Base-by-base conservation (phyloP, 345 rosid genomes). In the Pistacia atlantica region DNA sequence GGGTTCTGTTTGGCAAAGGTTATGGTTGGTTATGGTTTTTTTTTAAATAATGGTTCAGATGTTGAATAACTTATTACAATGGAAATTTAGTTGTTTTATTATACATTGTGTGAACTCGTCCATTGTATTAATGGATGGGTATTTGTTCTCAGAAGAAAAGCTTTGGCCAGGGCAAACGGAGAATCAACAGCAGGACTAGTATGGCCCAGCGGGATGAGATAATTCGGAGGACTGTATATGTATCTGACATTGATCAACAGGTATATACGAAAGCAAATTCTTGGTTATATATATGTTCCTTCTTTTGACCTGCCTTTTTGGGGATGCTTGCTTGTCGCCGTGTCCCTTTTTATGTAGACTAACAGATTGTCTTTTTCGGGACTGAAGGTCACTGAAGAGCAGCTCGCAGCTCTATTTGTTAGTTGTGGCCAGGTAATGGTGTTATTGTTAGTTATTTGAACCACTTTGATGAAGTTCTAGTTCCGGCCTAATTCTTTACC, bases 211-310 rank as follows among this genome's bases (percentile, higher is more conserved):
- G 90, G 38, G 97, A 94, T 45, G 98, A 94, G 78, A 83, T 94
- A 55, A 91, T 94, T 62, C 84, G 95, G 31, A 84, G 93, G 88
- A 94, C 98, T 22, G 97, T 94, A 11, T 94, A 92, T 63, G 98
- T 94, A 57, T 92, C 98, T 81, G 98, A 94, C 85, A 91, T 94
- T 67, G 97, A 92, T 79, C 97, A 91, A 72, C 98, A 94, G 95
- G 98, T 92, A 67, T 10, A 28, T 6, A 35, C 49, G 28, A n/a
- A 64, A n/a, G 14, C 31, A 8, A 55, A 56, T 16, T 84, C 10
- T 83, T 72, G 66, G 55, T 76, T 56, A 5, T 17, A n/a, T 3
- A 46, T 61, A 10, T 11, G 14, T 11, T 25, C 57, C 9, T 4
- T 46, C 17, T 38, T 28, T 25, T 68, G 25, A 37, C 7, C 66